Base-by-base conservation (phyloP, 2,329 filamentous ascomycete genomes). In the Xylariaceae sp. region DNA sequence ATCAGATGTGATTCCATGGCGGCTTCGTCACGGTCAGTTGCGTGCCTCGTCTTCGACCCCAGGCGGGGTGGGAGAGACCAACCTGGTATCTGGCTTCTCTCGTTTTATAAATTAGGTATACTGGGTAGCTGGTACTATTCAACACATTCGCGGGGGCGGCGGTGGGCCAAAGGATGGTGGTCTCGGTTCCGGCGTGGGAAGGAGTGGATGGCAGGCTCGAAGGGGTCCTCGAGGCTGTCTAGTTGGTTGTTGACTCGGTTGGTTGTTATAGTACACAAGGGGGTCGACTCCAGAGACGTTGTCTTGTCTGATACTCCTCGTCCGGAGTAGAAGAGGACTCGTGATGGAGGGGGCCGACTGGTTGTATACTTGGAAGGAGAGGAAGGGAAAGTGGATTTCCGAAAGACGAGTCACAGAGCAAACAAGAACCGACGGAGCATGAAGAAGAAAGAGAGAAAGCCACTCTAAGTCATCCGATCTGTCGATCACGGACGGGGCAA, bases 1-100 rank as follows among this genome's bases (percentile, higher is more conserved):
- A 74, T 70, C 64, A 72, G 65, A 44, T 59, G 68, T 51, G 74
- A 60, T 54, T 85, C 81, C 82, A 87, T 87, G 66, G 63, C 60
- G 57, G 45, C 44, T 47, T 46, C 18, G 38, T 29, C 26, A 29
- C 15, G 16, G 22, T 29, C 49, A 51, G 49, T 45, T 51, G 47
- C 17, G 37, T 33, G 36, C 51, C 34, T 49, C 50, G 38, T 37
- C 41, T 30, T 31, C 34, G 32, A 29, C 31, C 32, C 28, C 25
- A 27, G 13, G 31, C 29, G 19, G 31, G 32, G 29, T 39, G 36
- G 14, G 28, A 40, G 22, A 34, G 46, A 60, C 56, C 56, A 44
- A 57, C 56, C 50, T 47, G 38, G 41, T 51, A 46, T 36, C 31
- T 32, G 24, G 38, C 37, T 40, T 37, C 29, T 35, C 29, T 39